Conservation (phyloP, 2,329 filamentous ascomycete genomes). For the Nemania sp. region DNA sequence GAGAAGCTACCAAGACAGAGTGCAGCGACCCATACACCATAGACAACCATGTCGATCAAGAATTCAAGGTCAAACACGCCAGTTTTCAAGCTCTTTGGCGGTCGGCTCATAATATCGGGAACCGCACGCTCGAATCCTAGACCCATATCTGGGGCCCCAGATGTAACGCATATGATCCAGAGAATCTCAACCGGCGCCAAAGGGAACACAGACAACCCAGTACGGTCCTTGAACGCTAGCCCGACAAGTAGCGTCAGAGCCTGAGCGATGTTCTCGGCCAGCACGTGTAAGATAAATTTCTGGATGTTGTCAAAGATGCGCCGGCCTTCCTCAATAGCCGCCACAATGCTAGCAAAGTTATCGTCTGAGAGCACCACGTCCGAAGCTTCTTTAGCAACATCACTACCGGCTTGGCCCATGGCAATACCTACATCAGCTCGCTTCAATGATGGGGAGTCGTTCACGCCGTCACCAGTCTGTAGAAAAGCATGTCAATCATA, state of each 20-base stretch:
- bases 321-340: constrained; percentile 77
- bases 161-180: constrained; percentile 86
- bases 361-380: constrained; percentile 79
- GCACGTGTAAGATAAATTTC: constrained; percentile 77
- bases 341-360: constrained; percentile 79
- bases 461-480: constrained; percentile 78
- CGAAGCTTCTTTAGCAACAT: constrained; percentile 73
- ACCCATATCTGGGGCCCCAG: constrained; percentile 80
- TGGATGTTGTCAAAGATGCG: constrained; percentile 82
- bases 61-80: constrained; percentile 77
- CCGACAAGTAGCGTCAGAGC: constrained; percentile 77
- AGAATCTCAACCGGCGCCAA: constrained; percentile 81
- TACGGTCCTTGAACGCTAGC: constrained; percentile 75
- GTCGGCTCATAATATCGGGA: constrained; percentile 75
- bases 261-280: constrained; percentile 78
- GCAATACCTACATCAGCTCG: constrained; percentile 78
- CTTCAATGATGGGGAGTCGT: constrained; percentile 78
- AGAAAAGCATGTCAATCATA: constrained; percentile 1
- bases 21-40: constrained; percentile 75
- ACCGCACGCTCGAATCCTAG: constrained; percentile 78
- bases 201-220: constrained; percentile 76
- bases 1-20: constrained; percentile 73
- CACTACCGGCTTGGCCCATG: constrained; percentile 69
- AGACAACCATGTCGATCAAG: constrained; percentile 74
- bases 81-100: constrained; percentile 70